Evolutionary conservation across 2,329 filamentous ascomycete species (phyloP), one percentile per base, ranked within the genome.

Genomic region (Didymella lethalis): DNA sequence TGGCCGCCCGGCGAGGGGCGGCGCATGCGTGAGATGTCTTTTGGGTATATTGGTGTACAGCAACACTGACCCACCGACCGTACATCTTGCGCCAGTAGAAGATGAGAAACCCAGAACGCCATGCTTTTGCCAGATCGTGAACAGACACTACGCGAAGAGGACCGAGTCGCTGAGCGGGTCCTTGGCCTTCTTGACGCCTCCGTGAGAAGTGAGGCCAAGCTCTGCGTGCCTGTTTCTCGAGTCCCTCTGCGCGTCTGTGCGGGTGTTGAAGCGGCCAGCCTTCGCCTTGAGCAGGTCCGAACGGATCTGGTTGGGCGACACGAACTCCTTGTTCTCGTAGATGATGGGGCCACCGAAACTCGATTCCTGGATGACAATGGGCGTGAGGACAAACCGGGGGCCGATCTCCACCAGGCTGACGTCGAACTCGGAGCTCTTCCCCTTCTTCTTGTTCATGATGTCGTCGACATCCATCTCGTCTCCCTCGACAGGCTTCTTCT

Each of bases 281-380:
- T 92, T 93, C 67, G 85, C 83, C 78, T 87, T 83, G 68, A 92
- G 84, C 67, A 96, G 78, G 64, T 98, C 95, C 40, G 92, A 84
- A 66, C 95, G 85, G 64, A 98, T 87, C 80, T 97, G 92, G 85
- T 99, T 99, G 10, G 95, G 95, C 67, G 90, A 95, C 53, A 99
- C 91, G 71, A 97, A 99, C 77, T 97, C 90, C 84, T 92, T 95
- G 82, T 98, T 98, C 83, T 98, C 92, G 80, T 96, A 99, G 73
- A 99, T 96, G 65, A 98, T 92, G 3, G 95, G 94, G 0, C 95
- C 95, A 53, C 94, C 94, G 69, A 99, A 98, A 61, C 91, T 93
- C 43, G 92, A 93, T 77, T 99, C 95, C 69, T 96, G 88, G 66
- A 98, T 97, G 57, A 98, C 88, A 65, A 97, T 97, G 0, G 95